Evolutionary conservation across 1,284 basidiomycete genomes (phyloP).

Genomic region (Ganoderma lucidum): DNA sequence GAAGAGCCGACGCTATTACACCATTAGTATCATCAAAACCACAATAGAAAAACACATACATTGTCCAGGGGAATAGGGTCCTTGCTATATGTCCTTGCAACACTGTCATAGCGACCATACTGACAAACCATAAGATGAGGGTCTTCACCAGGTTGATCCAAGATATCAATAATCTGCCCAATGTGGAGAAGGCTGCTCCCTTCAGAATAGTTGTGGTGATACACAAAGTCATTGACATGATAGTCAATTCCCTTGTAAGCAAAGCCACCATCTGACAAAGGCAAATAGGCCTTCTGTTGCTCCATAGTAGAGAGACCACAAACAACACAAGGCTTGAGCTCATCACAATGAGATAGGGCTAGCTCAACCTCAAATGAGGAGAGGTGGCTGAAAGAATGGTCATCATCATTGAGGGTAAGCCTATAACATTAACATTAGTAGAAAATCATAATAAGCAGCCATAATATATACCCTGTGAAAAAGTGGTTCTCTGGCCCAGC

Average conservation of each 20-base stretch:
- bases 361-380: conserved; percentile 44
- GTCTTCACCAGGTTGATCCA: conserved; percentile 31
- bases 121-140: conserved; percentile 47
- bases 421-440: conserved; percentile 19
- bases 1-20: conserved; percentile 55
- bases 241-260: conserved; percentile 51
- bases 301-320: conserved; percentile 49
- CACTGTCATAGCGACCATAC: conserved; percentile 53
- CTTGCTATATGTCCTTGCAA: conserved; percentile 15
- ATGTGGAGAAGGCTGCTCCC: conserved; percentile 51
- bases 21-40: not conserved
- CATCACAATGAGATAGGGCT: conserved; percentile 43
- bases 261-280: conserved; percentile 44
- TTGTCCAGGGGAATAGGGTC: conserved; percentile 17
- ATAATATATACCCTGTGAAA: conserved; percentile 53
- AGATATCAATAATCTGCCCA: conserved; percentile 56
- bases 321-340: conserved; percentile 52
- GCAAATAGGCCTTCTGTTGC: conserved; percentile 34
- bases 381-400: conserved; percentile 53
- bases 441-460: not conserved
- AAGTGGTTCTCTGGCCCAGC: conserved; percentile 55
- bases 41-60: conserved; percentile 18
- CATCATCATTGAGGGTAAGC: conserved; percentile 51
- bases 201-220: conserved; percentile 46
- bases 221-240: conserved; percentile 67